Conservation (phyloP, 352 stramenopile species). For the Phytopythium vexans region DNA sequence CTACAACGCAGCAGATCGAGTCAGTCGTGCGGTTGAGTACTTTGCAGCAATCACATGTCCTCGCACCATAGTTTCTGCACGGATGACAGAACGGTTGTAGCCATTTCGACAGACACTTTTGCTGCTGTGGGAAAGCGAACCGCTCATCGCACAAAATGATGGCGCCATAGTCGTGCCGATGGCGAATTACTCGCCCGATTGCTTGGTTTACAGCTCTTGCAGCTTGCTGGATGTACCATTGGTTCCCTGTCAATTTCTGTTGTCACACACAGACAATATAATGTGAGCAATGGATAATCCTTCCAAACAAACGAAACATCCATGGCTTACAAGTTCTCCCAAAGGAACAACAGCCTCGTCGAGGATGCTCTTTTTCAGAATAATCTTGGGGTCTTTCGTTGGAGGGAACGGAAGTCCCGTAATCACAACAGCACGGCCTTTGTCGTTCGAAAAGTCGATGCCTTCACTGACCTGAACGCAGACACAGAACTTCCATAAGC, state of each 20-base stretch:
- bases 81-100: conserved; percentile 81
- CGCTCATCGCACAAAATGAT: conserved; percentile 98
- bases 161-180: conserved; percentile 96
- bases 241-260: conserved; percentile 90
- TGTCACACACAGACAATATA: not conserved
- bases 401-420: conserved; percentile 98
- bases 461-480: conserved; percentile 93
- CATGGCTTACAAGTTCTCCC: conserved; percentile 51
- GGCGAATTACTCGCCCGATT: conserved; percentile 98
- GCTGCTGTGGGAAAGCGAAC: conserved; percentile 90
- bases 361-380: conserved; percentile 97
- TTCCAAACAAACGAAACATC: not conserved
- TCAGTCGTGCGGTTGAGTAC: not conserved
- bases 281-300: conserved; percentile 3
- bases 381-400: conserved; percentile 96
- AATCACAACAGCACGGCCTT: conserved; percentile 97
- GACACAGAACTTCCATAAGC: too few relatives aligned
- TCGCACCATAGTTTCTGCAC: conserved; percentile 63
- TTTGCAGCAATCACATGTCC: not conserved
- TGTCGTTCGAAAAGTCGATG: conserved; percentile 98
- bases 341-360: conserved; percentile 71
- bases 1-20: conserved; percentile 16
- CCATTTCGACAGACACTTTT: conserved; percentile 95
- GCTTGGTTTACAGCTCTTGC: conserved; percentile 98
- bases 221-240: conserved; percentile 99